Base-by-base conservation (phyloP, 371 early-diverging fungal genomes). In the Phascolomyces articulosus region DNA sequence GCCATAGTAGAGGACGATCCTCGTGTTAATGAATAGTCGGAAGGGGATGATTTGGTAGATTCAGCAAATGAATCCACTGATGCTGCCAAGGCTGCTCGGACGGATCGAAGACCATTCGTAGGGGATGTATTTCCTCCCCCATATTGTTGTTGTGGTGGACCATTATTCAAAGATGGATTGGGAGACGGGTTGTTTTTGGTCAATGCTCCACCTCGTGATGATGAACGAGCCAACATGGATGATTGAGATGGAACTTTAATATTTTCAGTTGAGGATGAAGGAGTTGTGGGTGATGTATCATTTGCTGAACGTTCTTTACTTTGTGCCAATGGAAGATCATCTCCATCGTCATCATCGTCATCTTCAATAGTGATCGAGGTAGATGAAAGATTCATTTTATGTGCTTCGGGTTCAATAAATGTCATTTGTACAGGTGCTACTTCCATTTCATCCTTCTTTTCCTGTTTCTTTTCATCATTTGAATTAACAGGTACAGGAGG, bases 401-500 rank as follows among this genome's bases (percentile, higher is more conserved):
- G 73, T 0, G 66, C 68, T 38, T 68, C 72, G 28, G 80, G 68
- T 59, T 72, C 47, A 57, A 80, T 77, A 61, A 63, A 75, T 20
- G 75, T 73, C 74, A 77, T 73, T 62, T 75, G 71, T 40, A 79
- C 74, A 55, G 66, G 69, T 16, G 71, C 60, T 26, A 58, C 31
- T 28, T 49, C 48, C 54, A 38, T 53, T 9, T 29, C 1, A 51
- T 11, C 23, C 23, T 20, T n/a, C 9, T 24, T 55, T 24, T 27
- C 20, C 31, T 31, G 27, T 20, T 55, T n/a, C 23, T 53, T 28
- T 21, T 7, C 6, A 27, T 53, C 27, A 24, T 11, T 53, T 1
- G 54, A 11, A 23, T 23, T 28, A 6, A 4, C n/a, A 15, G 44
- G 44, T 13, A 66, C 62, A 63, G 65, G 65, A 10, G 57, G 31